These are phyloP conservation scores for Salix arbutifolia DNA, from an alignment of 345 rosid genomes.

Conservation along the genomic window DNA sequence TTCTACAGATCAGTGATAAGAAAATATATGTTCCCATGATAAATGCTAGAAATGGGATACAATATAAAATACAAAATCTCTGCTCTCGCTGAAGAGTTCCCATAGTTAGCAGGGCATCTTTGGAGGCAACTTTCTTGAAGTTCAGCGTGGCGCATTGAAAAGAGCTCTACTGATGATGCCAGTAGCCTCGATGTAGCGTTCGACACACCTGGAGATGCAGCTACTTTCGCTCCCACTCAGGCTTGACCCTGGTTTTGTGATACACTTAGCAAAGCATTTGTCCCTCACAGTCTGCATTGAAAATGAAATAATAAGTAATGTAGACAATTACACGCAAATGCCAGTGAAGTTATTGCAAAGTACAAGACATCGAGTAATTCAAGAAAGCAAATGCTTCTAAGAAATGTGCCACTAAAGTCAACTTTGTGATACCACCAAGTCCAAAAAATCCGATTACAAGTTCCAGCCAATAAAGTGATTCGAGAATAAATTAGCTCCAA, in stretches of 20 bases:
- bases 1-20: not conserved
- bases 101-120: slow-evolving; percentile 2
- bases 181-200: slow-evolving; percentile 93
- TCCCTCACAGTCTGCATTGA: slow-evolving; percentile 57
- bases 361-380: not conserved
- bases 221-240: slow-evolving; percentile 87
- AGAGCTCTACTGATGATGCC: slow-evolving; percentile 70
- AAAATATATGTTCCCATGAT: not conserved
- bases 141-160: slow-evolving; percentile 45
- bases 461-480: too few species aligned
- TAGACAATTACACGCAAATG: not conserved
- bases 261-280: slow-evolving; percentile 88
- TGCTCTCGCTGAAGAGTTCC: not conserved
- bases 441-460: too few species aligned
- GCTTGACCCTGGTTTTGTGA: slow-evolving; percentile 89
- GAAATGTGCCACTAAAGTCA: not conserved
- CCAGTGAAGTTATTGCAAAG: not conserved
- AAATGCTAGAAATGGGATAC: slow-evolving; percentile 1
- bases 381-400: not conserved
- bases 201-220: slow-evolving; percentile 93
- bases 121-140: slow-evolving; percentile 1
- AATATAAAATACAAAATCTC: not conserved
- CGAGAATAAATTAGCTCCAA: not conserved
- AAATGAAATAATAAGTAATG: not conserved
- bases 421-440: too few species aligned